A percentile compares a stretch with the other conserved stretches of the same genome.
Conservation (phyloP, 352 stramenopile genomes). For the Phytopythium aichiense region DNA sequence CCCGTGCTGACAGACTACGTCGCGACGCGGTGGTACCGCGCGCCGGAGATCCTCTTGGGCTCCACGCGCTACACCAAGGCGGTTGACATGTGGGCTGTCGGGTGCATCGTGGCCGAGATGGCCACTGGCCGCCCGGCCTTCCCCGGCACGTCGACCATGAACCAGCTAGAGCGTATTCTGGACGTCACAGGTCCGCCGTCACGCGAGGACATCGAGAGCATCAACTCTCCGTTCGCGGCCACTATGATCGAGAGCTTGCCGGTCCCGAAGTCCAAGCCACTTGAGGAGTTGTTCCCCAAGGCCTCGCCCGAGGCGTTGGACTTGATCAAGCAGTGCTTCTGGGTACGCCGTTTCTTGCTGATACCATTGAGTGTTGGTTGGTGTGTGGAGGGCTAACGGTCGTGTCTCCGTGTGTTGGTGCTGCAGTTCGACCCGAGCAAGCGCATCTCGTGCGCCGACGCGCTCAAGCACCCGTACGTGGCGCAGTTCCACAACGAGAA, state of each 20-base stretch:
- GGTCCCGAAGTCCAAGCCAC: conserved; percentile 55
- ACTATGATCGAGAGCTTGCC: conserved; percentile 93
- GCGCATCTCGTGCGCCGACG: conserved; percentile 80
- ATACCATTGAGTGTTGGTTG: background rate
- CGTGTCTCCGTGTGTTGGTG: background rate
- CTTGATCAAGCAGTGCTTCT: conserved; percentile 87
- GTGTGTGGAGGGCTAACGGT: no score
- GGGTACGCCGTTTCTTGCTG: conserved; percentile 27
- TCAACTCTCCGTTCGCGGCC: conserved; percentile 90
- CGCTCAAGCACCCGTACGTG: conserved; percentile 93
- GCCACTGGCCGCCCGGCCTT: conserved; percentile 90
- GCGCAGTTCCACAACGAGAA: conserved; percentile 95
- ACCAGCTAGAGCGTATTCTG: conserved; percentile 96
- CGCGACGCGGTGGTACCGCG: conserved; percentile 94
- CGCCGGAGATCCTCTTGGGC: conserved; percentile 94
- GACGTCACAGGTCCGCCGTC: conserved; percentile 90
- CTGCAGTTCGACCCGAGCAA: conserved; percentile 91
- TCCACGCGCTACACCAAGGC: conserved; percentile 92
- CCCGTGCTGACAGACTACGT: conserved; percentile 95
- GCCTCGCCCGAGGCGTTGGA: conserved; percentile 85
- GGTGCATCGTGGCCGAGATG: conserved; percentile 95
- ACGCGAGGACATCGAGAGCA: conserved; percentile 88
- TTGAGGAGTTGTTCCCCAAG: conserved; percentile 88
- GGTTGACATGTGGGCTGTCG: conserved; percentile 93
- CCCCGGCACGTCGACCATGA: conserved; percentile 94